Percentiles rank a stretch among this genome's conserved stretches.
phyloP scores from a whole-genome alignment of 2,329 filamentous ascomycete genomes.

The Penicillium psychrosexuale region DNA sequence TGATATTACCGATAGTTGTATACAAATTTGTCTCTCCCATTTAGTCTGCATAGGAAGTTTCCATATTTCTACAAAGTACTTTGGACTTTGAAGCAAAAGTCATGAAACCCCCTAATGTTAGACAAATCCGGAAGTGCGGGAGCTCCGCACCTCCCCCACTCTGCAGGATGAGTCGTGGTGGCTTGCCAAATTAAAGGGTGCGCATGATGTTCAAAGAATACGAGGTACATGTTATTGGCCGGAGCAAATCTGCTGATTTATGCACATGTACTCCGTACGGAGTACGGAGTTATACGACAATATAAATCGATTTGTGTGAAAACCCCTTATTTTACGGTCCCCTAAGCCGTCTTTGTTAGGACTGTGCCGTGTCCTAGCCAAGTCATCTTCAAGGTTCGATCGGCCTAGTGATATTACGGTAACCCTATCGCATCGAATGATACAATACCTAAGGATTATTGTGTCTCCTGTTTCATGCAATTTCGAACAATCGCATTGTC shows the following conservation, averaged over 20 bases:
- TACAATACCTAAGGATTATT: too few species aligned
- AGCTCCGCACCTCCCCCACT: not conserved
- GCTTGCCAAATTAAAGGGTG: not conserved
- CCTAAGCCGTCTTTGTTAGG: not conserved
- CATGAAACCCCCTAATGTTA: not conserved
- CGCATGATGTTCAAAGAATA: not conserved
- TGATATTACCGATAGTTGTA: too few species aligned
- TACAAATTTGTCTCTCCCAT: too few species aligned
- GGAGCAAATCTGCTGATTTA: not conserved
- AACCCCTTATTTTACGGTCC: not conserved
- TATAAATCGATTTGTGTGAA: not conserved
- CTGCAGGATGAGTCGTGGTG: not conserved
- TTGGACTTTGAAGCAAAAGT: not conserved
- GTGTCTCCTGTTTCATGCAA: not conserved
- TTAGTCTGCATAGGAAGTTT: not conserved
- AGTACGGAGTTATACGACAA: not conserved
- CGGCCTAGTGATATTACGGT: not conserved
- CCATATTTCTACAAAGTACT: not conserved
- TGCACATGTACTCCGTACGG: not conserved
- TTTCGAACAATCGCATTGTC: slow-evolving; percentile 1
- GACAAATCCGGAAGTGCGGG: not conserved
- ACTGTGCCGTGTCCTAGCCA: too few species aligned
- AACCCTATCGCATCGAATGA: not conserved
- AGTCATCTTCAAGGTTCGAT: too few species aligned
- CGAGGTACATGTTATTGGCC: not conserved